Conservation (phyloP, 2,329 filamentous ascomycete species). For the Ceratocystis cubensis region DNA sequence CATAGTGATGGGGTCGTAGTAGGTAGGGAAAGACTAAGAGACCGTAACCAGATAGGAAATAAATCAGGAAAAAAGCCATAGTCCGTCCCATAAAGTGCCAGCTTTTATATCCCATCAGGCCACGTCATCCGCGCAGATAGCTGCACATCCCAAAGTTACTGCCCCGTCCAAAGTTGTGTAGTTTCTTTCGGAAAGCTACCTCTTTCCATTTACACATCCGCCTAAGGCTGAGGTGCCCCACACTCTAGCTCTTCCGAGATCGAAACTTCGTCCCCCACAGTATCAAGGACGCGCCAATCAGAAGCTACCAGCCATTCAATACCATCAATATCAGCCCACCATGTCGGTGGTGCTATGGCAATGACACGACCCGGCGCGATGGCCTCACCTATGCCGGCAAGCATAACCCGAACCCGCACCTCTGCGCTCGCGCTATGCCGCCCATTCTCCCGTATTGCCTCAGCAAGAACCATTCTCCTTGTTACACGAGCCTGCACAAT, state of each 20-base stretch:
- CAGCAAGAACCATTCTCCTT: constrained; percentile 1
- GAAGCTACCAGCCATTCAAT: constrained; percentile 13
- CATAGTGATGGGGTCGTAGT: not conserved
- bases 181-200: not conserved
- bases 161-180: not conserved
- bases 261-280: not conserved
- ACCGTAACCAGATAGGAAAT: not conserved
- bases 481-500: not conserved
- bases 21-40: not conserved
- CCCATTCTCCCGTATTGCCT: not conserved
- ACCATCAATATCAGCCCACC: constrained; percentile 7
- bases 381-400: not conserved
- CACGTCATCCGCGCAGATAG: not conserved
- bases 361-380: constrained; percentile 7
- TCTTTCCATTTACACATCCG: not conserved
- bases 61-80: not conserved
- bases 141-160: not conserved
- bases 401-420: not conserved
- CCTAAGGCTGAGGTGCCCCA: not conserved
- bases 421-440: not conserved
- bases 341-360: constrained; percentile 6
- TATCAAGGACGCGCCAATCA: constrained; percentile 10
- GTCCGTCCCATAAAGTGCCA: not conserved
- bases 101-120: not conserved
- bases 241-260: not conserved